Conservation (phyloP, 208 protist genomes). For the Crithidia fasciculata region DNA sequence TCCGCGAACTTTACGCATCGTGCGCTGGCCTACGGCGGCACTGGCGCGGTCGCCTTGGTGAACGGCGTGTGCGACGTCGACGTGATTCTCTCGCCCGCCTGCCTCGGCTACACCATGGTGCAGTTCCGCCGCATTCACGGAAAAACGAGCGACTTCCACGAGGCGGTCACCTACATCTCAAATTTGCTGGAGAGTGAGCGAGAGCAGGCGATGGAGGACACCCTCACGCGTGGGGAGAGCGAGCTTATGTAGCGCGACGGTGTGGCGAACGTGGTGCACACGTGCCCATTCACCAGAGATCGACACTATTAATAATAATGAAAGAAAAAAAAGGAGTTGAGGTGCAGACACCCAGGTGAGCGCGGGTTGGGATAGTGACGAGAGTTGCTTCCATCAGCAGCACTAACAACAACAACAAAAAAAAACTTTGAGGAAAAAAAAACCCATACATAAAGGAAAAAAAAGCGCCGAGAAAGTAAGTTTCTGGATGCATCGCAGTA, state of each 20-base stretch:
- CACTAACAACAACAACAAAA: no score
- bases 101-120: constrained; percentile 80
- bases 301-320: no score
- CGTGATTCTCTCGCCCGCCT: constrained; percentile 75
- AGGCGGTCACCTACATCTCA: constrained; percentile 82
- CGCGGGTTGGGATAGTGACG: no score
- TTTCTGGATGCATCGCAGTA: no score
- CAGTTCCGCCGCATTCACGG: constrained; percentile 83
- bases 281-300: not conserved
- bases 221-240: constrained; percentile 82
- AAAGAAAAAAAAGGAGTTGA: constrained; percentile 1
- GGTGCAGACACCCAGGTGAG: no score
- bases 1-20: constrained; percentile 47
- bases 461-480: no score
- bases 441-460: no score
- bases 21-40: constrained; percentile 54
- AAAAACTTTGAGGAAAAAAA: no score
- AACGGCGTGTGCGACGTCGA: constrained; percentile 82
- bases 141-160: constrained; percentile 86
- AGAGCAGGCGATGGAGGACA: constrained; percentile 85
- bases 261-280: no score
- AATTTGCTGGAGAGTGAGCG: constrained; percentile 76
- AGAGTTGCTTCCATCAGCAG: no score
- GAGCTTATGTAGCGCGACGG: constrained; percentile 65
- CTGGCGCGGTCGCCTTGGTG: constrained; percentile 44